These are phyloP conservation scores for Diaporthe citri DNA, from an alignment of 2,329 filamentous ascomycete species.

Conservation along the genomic window DNA sequence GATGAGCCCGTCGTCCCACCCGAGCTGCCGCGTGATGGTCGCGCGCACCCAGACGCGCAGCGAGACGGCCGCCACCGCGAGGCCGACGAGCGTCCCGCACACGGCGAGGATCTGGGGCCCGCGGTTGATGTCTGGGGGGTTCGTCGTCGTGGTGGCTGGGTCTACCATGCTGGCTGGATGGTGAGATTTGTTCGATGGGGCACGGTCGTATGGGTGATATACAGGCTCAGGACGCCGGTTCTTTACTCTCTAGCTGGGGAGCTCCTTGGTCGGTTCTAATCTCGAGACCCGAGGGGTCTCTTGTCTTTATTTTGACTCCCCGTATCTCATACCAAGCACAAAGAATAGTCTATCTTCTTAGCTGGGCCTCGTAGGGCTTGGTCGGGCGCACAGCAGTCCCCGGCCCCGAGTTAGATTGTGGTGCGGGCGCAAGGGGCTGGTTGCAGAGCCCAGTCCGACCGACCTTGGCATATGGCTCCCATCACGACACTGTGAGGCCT, in stretches of 20 bases:
- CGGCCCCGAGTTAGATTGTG: neutral
- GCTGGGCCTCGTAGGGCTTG: neutral
- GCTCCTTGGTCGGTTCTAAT: neutral
- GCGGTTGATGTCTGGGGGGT: slow-evolving; percentile 46
- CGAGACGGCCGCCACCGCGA: slow-evolving; percentile 44
- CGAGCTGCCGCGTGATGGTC: slow-evolving; percentile 44
- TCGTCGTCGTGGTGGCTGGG: neutral
- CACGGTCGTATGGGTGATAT: neutral
- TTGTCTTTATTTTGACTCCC: neutral
- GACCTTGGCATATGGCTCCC: neutral
- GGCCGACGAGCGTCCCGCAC: slow-evolving; percentile 45
- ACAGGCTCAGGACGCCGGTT: too few species aligned
- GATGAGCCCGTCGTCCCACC: slow-evolving; percentile 48
- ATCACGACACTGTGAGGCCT: neutral
- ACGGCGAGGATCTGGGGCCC: slow-evolving; percentile 49
- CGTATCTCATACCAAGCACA: neutral
- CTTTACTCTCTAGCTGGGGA: neutral
- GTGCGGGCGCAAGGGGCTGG: neutral
- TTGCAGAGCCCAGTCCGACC: neutral
- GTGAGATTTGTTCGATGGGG: neutral
- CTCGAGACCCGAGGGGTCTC: neutral
- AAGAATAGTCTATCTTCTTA: neutral
- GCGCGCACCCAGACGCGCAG: slow-evolving; percentile 47
- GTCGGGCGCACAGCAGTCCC: neutral
- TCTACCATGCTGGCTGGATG: slow-evolving; percentile 38